Conservation (phyloP, 768 basidiomycete species). For the Leccinum aurantiacum region DNA sequence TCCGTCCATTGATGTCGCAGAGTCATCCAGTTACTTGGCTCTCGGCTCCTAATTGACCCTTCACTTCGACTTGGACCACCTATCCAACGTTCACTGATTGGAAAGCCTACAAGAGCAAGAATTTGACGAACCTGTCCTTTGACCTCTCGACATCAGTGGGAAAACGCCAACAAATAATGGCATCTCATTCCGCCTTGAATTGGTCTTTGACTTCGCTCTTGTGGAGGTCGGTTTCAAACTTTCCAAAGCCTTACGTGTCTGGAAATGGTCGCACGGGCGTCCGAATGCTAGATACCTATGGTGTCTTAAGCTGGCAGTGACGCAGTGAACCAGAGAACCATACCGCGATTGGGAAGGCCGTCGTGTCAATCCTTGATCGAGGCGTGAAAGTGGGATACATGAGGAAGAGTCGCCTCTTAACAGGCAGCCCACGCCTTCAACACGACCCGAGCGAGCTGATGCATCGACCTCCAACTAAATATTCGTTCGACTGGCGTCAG, state of each 20-base stretch:
- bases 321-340: neutral
- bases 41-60: too few relatives aligned
- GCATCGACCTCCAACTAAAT: neutral
- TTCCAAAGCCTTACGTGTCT: constrained; percentile 47
- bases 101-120: too few relatives aligned
- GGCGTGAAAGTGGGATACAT: constrained; percentile 18
- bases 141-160: constrained; percentile 37
- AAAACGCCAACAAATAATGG: constrained; percentile 37
- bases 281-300: constrained; percentile 36
- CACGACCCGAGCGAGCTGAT: constrained; percentile 25
- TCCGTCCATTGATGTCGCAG: too few relatives aligned
- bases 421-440: constrained; percentile 45
- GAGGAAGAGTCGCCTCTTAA: constrained; percentile 18
- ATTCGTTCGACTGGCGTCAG: too few relatives aligned
- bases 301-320: neutral
- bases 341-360: constrained; percentile 33
- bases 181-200: constrained; percentile 16
- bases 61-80: too few relatives aligned
- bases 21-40: too few relatives aligned
- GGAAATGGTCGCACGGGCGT: constrained; percentile 45
- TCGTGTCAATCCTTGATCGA: constrained; percentile 24
- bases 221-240: constrained; percentile 43
- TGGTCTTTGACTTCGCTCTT: constrained; percentile 34
- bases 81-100: too few relatives aligned
- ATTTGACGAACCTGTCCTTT: constrained; percentile 8